phyloP scores from a whole-genome alignment of 2,329 filamentous ascomycete species.

The Monosporascus sp. region DNA sequence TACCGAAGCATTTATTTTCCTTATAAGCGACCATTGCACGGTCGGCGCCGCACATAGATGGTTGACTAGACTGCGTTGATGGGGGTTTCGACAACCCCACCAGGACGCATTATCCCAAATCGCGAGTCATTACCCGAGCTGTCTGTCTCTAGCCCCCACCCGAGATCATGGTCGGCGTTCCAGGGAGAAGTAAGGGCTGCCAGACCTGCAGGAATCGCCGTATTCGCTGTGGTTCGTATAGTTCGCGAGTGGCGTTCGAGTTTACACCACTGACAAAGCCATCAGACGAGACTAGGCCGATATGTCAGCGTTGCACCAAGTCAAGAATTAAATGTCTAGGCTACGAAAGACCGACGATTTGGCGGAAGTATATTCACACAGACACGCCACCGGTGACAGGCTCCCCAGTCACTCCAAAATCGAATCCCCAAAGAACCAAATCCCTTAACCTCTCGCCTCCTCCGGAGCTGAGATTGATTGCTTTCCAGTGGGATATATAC shows the following conservation, averaged over 20 bases:
- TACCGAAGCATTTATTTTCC: too few species aligned
- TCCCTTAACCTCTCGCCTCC: slow-evolving; percentile 2
- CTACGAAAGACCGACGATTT: slow-evolving; percentile 13
- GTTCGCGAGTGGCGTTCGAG: background rate
- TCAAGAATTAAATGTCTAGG: slow-evolving; percentile 13
- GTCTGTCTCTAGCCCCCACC: background rate
- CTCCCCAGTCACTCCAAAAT: background rate
- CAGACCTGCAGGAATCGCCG: slow-evolving; percentile 14
- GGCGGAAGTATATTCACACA: slow-evolving; percentile 11
- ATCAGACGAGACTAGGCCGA: slow-evolving; percentile 13
- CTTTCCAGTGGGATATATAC: slow-evolving; percentile 4
- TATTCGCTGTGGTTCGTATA: slow-evolving; percentile 13
- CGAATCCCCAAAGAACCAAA: background rate
- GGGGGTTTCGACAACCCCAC: background rate
- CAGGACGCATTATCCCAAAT: background rate
- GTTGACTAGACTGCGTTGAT: too few species aligned
- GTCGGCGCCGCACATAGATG: too few species aligned
- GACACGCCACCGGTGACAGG: background rate
- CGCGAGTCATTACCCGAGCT: background rate
- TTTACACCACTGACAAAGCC: slow-evolving; percentile 1
- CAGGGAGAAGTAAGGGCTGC: slow-evolving; percentile 14
- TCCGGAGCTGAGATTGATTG: slow-evolving; percentile 9
- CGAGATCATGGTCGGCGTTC: slow-evolving; percentile 14
- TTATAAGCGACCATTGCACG: too few species aligned
- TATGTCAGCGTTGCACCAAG: slow-evolving; percentile 12